Conservation (phyloP, 306 rosid genomes). For the barrel medic (Medicago truncatula) region MtrunA17r5.0-ANR NC_053048.1:46765501-46766000, state of each 20-base stretch:
- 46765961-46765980: conserved; percentile 13
- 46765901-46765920: neutral
- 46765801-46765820: too few species aligned
- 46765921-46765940: neutral
- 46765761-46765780: conserved; percentile 15
- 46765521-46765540: conserved; percentile 41
- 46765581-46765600: conserved; percentile 16
- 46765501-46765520: conserved; percentile 45
- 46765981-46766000: conserved; percentile 11
- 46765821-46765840: too few species aligned
- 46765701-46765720: conserved; percentile 31
- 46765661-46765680: neutral
- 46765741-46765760: conserved; percentile 46
- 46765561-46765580: conserved; percentile 21
- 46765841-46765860: too few species aligned
- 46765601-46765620: conserved; percentile 20
- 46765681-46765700: conserved; percentile 18
- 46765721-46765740: conserved; percentile 23
- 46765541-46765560: conserved; percentile 12
- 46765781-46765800: neutral
- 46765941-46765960: neutral
- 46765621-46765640: neutral
- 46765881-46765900: neutral
- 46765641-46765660: neutral
- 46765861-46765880: too few species aligned